Base-by-base conservation (phyloP, 2,329 filamentous ascomycete species). In the Clonostachys chloroleuca region DNA sequence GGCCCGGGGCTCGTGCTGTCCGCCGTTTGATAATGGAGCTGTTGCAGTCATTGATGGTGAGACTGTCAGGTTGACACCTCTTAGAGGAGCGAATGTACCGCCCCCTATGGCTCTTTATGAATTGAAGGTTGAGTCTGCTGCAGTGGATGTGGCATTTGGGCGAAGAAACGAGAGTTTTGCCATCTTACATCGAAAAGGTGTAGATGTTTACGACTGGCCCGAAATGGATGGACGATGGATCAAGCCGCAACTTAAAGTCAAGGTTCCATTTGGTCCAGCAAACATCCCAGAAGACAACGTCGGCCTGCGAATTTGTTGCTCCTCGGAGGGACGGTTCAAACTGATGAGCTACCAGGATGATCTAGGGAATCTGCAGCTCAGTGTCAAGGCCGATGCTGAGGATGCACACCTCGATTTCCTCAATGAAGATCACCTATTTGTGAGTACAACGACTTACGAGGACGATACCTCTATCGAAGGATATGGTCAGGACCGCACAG, bases 41-140 rank as follows among this genome's bases (percentile, higher is more conserved):
- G 83, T 95, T 39, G 87, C 84, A 10, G 91, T 95, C 6, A 83
- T 96, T 40, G 94, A 97, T 64, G 94, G 94, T 14, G 79, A 70
- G 43, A 80, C 62, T 4, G 67, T 97, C 49, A 95, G 95, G 61
- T 66, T 97, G 42, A 97, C 94, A 1, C 90, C 94, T 1, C 78
- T 99, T 53, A 79, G 88, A 52, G 78, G 85, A 44, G 87, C 90
- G 12, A 95, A 94, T 57, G 77, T 96, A 4, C 94, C 94, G 20
- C 94, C 94, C 30, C 94, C 94, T 1, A 96, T 97, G 91, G 83
- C 90, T 14, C 76, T 92, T 52, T 87, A 87, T 54, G 88, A 95
- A 48, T 58, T 96, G 16, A 58, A 70, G 12, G 66, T 87, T 30
- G 71, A 79, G 13, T 76, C 76, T 0, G 83, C 85, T 46, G 77